These are phyloP conservation scores for Tolypocladium album DNA, from an alignment of 2,329 filamentous ascomycete genomes.

Conservation along the genomic window DNA sequence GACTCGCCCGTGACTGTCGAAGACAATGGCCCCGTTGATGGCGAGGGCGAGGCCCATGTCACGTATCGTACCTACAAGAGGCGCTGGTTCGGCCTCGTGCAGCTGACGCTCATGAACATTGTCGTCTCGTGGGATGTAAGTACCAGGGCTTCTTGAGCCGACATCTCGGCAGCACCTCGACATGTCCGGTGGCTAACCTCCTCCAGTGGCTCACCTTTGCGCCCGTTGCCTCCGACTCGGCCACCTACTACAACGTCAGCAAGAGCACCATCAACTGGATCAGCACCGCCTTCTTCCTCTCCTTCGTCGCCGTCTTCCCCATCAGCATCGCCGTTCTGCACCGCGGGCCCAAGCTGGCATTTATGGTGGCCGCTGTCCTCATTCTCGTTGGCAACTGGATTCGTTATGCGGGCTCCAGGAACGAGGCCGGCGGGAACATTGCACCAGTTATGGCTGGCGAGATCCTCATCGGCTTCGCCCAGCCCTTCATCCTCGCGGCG, in stretches of 20 bases:
- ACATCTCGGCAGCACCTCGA: neutral
- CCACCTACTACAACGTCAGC: conserved; percentile 63
- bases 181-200: neutral
- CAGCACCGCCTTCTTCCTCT: conserved; percentile 75
- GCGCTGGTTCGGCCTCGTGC: conserved; percentile 77
- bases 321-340: conserved; percentile 68
- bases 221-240: conserved; percentile 64
- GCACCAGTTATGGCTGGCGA: conserved; percentile 82
- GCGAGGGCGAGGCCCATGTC: conserved; percentile 12
- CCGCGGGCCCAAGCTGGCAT: conserved; percentile 66
- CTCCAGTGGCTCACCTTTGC: conserved; percentile 79
- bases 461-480: conserved; percentile 77
- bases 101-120: conserved; percentile 81
- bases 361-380: conserved; percentile 62
- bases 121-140: conserved; percentile 85
- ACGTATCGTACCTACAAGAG: conserved; percentile 57
- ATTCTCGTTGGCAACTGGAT: conserved; percentile 85
- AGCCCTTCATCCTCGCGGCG: conserved; percentile 84
- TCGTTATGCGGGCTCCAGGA: conserved; percentile 60
- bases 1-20: conserved; percentile 14
- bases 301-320: conserved; percentile 67
- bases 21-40: conserved; percentile 8
- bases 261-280: conserved; percentile 86
- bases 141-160: neutral
- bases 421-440: conserved; percentile 50